These are phyloP conservation scores for Exophiala oligosperma DNA, from an alignment of 2,329 filamentous ascomycete genomes.

Conservation along the genomic window DNA sequence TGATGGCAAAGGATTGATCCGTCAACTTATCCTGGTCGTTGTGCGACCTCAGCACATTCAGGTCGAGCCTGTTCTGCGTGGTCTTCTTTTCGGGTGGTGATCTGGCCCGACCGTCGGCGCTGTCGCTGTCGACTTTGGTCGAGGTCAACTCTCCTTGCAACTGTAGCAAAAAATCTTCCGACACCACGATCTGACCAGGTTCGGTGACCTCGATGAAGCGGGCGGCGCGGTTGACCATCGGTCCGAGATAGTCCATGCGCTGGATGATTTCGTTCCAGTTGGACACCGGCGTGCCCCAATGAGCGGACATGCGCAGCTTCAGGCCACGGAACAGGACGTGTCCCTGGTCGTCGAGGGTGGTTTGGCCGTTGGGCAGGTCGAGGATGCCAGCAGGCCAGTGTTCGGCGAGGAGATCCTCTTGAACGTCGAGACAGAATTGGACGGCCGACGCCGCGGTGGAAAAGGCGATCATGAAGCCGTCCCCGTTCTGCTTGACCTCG, in stretches of 20 bases:
- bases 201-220: slow-evolving; percentile 27
- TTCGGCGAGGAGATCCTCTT: slow-evolving; percentile 25
- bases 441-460: slow-evolving; percentile 21
- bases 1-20: slow-evolving; percentile 21
- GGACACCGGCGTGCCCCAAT: slow-evolving; percentile 26
- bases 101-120: neutral
- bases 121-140: neutral
- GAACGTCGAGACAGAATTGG: slow-evolving; percentile 27
- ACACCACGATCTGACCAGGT: slow-evolving; percentile 26
- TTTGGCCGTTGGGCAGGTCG: slow-evolving; percentile 19
- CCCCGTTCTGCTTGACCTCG: slow-evolving; percentile 30
- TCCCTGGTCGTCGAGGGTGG: slow-evolving; percentile 17
- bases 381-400: slow-evolving; percentile 23
- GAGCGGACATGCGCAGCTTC: slow-evolving; percentile 24
- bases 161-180: slow-evolving; percentile 22
- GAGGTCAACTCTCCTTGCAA: slow-evolving; percentile 19
- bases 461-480: slow-evolving; percentile 30
- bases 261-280: slow-evolving; percentile 28
- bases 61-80: neutral
- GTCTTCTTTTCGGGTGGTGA: neutral
- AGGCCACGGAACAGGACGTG: slow-evolving; percentile 25
- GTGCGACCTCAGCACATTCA: slow-evolving; percentile 9
- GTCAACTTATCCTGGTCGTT: slow-evolving; percentile 13
- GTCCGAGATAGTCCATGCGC: slow-evolving; percentile 28
- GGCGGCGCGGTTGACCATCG: slow-evolving; percentile 27